Conservation (phyloP, 2,329 filamentous ascomycete genomes). For the Epichloe coenophiala region DNA sequence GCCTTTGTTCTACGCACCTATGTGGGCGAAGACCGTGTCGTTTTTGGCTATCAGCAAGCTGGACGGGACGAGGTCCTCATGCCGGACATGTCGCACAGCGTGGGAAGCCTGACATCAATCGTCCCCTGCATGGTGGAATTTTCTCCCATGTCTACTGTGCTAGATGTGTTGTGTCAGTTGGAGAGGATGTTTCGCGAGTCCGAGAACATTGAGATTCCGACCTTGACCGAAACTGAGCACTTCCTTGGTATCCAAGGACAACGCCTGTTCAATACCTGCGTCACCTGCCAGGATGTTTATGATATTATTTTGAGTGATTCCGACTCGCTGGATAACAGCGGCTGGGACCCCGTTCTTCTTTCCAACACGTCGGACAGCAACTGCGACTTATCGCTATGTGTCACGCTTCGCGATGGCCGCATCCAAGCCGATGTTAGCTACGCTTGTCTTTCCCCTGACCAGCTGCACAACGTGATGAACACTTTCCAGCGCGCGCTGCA, state of each 20-base stretch:
- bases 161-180: conserved; percentile 17
- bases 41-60: conserved; percentile 38
- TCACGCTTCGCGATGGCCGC: conserved; percentile 26
- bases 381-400: conserved; percentile 32
- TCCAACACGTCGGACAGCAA: conserved; percentile 16
- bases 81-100: conserved; percentile 25
- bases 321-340: conserved; percentile 3
- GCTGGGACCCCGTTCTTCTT: conserved; percentile 7
- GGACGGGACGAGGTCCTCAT: conserved; percentile 31
- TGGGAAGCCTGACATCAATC: conserved; percentile 33
- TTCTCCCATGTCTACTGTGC: conserved; percentile 18
- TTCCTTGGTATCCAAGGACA: conserved; percentile 27
- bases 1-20: conserved; percentile 42
- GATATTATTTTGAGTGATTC: conserved; percentile 8
- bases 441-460: conserved; percentile 27
- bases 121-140: conserved; percentile 23
- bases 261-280: conserved; percentile 36
- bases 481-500: conserved; percentile 40
- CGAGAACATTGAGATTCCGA: conserved; percentile 28
- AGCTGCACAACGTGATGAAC: conserved; percentile 33
- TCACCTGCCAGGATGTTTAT: conserved; percentile 32
- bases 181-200: conserved; percentile 15
- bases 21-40: conserved; percentile 35
- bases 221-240: conserved; percentile 33
- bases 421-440: conserved; percentile 32